Evolutionary conservation across 2,329 filamentous ascomycete species (phyloP).

Genomic region (Penicillium sp.): DNA sequence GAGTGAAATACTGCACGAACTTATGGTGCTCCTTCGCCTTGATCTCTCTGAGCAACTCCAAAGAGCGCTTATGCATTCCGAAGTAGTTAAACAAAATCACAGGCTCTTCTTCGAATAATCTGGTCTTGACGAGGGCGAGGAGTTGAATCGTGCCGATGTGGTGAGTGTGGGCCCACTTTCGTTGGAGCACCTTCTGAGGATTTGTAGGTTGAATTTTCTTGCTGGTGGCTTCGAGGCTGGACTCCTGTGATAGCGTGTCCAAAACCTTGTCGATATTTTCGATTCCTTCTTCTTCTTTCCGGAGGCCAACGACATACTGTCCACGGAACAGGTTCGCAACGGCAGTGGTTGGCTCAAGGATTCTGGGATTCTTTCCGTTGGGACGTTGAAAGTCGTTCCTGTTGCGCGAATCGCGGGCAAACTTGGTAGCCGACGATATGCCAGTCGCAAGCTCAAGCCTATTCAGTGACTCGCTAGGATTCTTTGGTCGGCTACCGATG

Average conservation of each 20-base stretch:
- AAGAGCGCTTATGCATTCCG: slow-evolving; percentile 29
- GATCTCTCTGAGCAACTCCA: slow-evolving; percentile 29
- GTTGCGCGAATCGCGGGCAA: slow-evolving; percentile 23
- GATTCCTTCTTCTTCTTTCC: not conserved
- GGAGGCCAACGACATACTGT: not conserved
- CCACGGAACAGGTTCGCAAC: not conserved
- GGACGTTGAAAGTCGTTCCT: not conserved
- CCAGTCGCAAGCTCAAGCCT: slow-evolving; percentile 30
- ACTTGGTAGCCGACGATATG: slow-evolving; percentile 25
- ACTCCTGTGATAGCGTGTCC: not conserved
- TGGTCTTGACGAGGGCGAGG: not conserved
- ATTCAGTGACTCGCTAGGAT: slow-evolving; percentile 27
- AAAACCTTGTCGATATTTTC: not conserved
- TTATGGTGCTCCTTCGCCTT: slow-evolving; percentile 20
- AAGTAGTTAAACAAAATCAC: slow-evolving; percentile 31
- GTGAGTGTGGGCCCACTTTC: not conserved
- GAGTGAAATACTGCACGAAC: not conserved
- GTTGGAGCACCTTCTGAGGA: not conserved
- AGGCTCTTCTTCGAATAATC: slow-evolving; percentile 29
- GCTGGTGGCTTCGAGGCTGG: not conserved
- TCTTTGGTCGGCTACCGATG: slow-evolving; percentile 28
- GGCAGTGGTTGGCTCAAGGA: not conserved
- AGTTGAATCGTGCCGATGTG: not conserved
- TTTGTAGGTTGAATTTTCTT: too few species aligned
- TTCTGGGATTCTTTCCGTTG: not conserved